Evolutionary conservation across 768 basidiomycete species (phyloP).

Genomic region (Tulasnella sp.): DNA sequence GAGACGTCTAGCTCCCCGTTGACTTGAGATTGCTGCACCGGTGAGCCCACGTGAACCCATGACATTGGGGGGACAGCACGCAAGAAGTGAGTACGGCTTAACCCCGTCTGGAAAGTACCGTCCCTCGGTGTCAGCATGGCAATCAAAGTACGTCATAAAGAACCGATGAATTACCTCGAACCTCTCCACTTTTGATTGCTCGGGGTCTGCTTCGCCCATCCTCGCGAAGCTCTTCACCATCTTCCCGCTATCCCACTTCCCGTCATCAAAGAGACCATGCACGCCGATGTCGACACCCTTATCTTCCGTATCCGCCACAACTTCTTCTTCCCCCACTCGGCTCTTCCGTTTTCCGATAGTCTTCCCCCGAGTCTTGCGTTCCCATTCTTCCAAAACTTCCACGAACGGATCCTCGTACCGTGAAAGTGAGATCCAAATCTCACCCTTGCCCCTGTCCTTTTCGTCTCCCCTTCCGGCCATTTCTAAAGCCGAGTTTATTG

Average conservation of each 20-base stretch:
- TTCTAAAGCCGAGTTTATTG: slow-evolving; percentile 42
- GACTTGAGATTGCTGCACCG: not conserved
- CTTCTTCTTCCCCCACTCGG: not conserved
- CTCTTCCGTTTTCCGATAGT: slow-evolving; percentile 38
- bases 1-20: slow-evolving; percentile 17
- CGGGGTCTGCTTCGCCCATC: slow-evolving; percentile 45
- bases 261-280: slow-evolving; percentile 45
- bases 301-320: slow-evolving; percentile 37
- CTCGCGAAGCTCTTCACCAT: slow-evolving; percentile 75
- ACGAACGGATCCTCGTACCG: slow-evolving; percentile 73
- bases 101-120: not conserved
- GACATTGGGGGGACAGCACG: slow-evolving; percentile 26
- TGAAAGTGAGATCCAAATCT: slow-evolving; percentile 71
- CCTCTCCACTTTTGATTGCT: slow-evolving; percentile 27
- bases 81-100: slow-evolving; percentile 25
- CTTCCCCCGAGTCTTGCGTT: slow-evolving; percentile 47
- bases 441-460: slow-evolving; percentile 37
- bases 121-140: not conserved
- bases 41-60: slow-evolving; percentile 29
- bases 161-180: not conserved
- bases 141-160: not conserved
- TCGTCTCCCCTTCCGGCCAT: slow-evolving; percentile 19
- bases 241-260: slow-evolving; percentile 66
- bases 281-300: slow-evolving; percentile 36
- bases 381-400: slow-evolving; percentile 58